Conservation (phyloP, 2,329 filamentous ascomycete genomes). For the Fusarium incarnatum region DNA sequence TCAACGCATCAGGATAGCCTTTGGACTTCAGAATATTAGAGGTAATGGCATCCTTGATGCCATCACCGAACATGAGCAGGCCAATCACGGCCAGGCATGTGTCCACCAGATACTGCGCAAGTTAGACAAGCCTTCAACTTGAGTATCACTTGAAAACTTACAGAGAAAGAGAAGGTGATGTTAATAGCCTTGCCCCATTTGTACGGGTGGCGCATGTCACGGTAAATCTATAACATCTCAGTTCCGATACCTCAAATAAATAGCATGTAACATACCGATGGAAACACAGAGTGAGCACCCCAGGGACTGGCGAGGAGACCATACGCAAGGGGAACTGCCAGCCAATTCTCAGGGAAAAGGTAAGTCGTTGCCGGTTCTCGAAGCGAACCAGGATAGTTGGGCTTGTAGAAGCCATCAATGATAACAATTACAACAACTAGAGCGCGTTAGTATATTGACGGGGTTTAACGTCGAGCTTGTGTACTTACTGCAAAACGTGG, state of each 20-base stretch:
- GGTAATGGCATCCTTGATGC: constrained; percentile 88
- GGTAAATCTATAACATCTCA: constrained; percentile 61
- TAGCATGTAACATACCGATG: constrained; percentile 67
- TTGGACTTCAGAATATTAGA: constrained; percentile 83
- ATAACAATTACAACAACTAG: constrained; percentile 86
- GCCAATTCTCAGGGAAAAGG: constrained; percentile 87
- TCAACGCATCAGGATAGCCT: constrained; percentile 79
- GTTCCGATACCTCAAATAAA: neutral
- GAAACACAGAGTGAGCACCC: constrained; percentile 78
- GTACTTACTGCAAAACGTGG: constrained; percentile 84
- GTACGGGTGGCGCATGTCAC: constrained; percentile 78
- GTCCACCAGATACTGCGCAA: constrained; percentile 77
- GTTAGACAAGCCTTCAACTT: constrained; percentile 2
- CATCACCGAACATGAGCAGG: constrained; percentile 93
- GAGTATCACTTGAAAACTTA: constrained; percentile 54
- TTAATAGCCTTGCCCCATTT: constrained; percentile 82
- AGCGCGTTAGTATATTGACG: constrained; percentile 1
- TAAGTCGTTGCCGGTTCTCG: constrained; percentile 82
- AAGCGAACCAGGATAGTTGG: constrained; percentile 82
- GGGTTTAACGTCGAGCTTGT: neutral
- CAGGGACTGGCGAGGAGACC: constrained; percentile 86
- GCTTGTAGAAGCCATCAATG: constrained; percentile 87
- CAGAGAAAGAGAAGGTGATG: constrained; percentile 86
- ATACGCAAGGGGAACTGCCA: constrained; percentile 86
- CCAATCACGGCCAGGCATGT: constrained; percentile 84